Evolutionary conservation across 371 early-diverging fungal species (phyloP), one percentile per base, ranked within the genome.

Genomic region (Coemansia sp.): DNA sequence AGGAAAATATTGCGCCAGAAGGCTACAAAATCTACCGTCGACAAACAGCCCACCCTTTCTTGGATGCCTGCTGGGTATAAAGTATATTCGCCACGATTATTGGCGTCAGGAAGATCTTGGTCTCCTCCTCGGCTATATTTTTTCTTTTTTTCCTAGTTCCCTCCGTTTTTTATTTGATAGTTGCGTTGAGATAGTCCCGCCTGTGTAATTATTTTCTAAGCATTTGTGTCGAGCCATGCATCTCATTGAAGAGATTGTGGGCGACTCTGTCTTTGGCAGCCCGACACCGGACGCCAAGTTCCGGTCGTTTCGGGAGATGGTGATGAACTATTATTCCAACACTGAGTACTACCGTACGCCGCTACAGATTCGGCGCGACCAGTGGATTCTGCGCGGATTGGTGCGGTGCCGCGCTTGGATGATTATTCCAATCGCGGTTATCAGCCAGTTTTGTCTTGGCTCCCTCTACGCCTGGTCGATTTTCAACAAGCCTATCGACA

Each of bases 401-500:
- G 76, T 80, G 59, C 62, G 64, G 36, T 85, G 82, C 63, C 81
- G 63, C 39, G 66, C 65, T 1, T 79, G 79, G 79, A 72, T 68
- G 69, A 72, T 79, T 36, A 65, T 79, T 26, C 75, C 75, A 11
- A 38, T 65, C 0, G 78, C 75, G 0, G 68, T 79, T 20, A 38
- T 79, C 20, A 77, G 58, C 30, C 79, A 79, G 55, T 77, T 79
- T 39, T 77, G 77, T 50, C 42, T 64, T n/a, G 77, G 80, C 26
- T 77, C 79, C 56, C 69, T 79, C 40, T 79, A 79, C 42, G 68
- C 78, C 55, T 82, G 83, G 79, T 77, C 78, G 14, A 69, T 76
- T 7, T 66, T 77, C 50, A 78, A 84, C 69, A 66, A 76, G 42
- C 81, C 83, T 56, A 81, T 84, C 47, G 83, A 84, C 62, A 56